phyloP scores from a whole-genome alignment of 177 flowering plant species.

The Vitis hybrid region DNA sequence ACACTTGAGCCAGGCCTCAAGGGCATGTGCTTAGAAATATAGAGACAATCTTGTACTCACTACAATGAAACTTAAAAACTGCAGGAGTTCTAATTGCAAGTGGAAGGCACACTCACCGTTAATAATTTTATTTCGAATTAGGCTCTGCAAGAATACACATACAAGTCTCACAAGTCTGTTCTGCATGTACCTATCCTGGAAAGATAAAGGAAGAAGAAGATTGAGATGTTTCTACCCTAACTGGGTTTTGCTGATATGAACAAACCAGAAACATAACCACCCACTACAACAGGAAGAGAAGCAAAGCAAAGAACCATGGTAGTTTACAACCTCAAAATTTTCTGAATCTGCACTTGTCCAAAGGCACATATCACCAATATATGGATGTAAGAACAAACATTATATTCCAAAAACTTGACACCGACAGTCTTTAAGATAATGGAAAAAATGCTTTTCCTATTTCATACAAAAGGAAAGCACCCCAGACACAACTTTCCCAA shows the following conservation, averaged over 20 bases:
- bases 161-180: constrained; percentile 96
- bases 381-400: too few species aligned
- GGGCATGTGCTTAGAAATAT: not conserved
- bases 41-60: not conserved
- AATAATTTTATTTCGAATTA: constrained; percentile 86
- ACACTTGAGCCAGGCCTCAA: too few species aligned
- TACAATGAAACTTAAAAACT: not conserved
- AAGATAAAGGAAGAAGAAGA: constrained; percentile 9
- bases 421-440: too few species aligned
- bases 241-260: not conserved
- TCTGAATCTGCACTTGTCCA: too few species aligned
- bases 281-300: not conserved
- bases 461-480: too few species aligned
- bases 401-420: too few species aligned
- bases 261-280: not conserved
- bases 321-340: too few species aligned
- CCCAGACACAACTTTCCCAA: too few species aligned
- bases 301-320: not conserved
- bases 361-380: too few species aligned
- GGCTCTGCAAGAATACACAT: constrained; percentile 91
- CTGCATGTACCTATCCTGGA: constrained; percentile 97
- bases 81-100: not conserved
- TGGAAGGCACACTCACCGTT: constrained; percentile 55
- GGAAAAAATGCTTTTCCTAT: too few species aligned
- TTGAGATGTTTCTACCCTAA: not conserved